phyloP scores from a whole-genome alignment of 306 rosid species.

The Medicago truncatula region DNA sequence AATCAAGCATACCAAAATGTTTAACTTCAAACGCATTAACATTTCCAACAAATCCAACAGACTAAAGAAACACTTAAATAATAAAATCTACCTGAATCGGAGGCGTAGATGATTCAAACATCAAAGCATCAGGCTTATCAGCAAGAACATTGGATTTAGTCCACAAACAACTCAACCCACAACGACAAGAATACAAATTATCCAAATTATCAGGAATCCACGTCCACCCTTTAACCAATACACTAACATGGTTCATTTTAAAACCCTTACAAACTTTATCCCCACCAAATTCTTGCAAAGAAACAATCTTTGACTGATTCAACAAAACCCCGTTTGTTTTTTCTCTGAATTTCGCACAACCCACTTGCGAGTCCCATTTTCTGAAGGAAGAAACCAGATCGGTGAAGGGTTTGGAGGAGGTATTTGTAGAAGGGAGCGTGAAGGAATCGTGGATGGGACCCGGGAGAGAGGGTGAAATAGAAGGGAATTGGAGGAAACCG shows the following conservation, averaged over 20 bases:
- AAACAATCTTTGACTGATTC: conserved; percentile 49
- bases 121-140: conserved; percentile 85
- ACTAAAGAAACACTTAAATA: conserved; percentile 8
- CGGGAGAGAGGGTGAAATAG: conserved; percentile 47
- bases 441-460: conserved; percentile 32
- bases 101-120: conserved; percentile 80
- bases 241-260: conserved; percentile 59
- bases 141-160: conserved; percentile 91
- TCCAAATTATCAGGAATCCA: conserved; percentile 98
- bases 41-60: conserved; percentile 18
- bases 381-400: conserved; percentile 66
- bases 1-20: conserved; percentile 29
- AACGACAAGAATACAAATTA: conserved; percentile 75
- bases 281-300: conserved; percentile 58
- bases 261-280: conserved; percentile 52
- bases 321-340: conserved; percentile 41
- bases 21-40: not conserved
- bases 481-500: conserved; percentile 69
- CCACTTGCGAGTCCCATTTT: conserved; percentile 82
- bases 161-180: conserved; percentile 97
- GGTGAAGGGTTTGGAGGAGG: conserved; percentile 57
- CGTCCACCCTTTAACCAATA: conserved; percentile 91
- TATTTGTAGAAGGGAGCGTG: conserved; percentile 11
- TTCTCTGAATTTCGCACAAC: conserved; percentile 65
- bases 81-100: conserved; percentile 63